Evolutionary conservation across 1,284 basidiomycete species (phyloP), one percentile per base, ranked within the genome.

Genomic region (Nidula niveotomentosa): DNA sequence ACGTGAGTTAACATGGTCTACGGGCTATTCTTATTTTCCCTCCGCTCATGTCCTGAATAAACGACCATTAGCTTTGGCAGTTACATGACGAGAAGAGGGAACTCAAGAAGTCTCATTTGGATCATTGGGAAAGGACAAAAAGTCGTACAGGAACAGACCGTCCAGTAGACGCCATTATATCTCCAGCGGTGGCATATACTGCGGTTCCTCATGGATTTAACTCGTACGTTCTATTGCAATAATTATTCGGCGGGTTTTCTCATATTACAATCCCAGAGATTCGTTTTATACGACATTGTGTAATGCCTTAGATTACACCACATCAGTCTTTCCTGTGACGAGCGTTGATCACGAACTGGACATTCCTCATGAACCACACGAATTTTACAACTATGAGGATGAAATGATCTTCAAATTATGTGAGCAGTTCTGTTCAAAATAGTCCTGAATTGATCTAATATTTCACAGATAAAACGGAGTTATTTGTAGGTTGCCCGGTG

Each of bases 251-350:
- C 23, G 23, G 2, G 23, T 23, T n/a, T 46, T n/a, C 13, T 46
- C 45, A n/a, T 17, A 46, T 10, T 46, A 46, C 3, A 12, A 46
- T 10, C 43, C 12, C 51, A 75, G 70, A 3, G 71, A 76, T 50
- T 70, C 72, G 4, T 75, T 74, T 53, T 88, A 86, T 65, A 88
- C 87, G 1, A 77, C 78, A 8, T 58, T 84, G 33, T 88, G 80
- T 72, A 91, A 90, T 62, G 74, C 80, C 2, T 71, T 88, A 48
- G 86, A 91, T 63, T 88, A 84, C 58, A 74, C 88, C 0, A 76
- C 77, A 3, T 77, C 78, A 8, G 75, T 80, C 1, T 83, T 91
- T 58, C 89, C 88, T 0, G 86, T 84, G 0, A 85, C 83, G 0
- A 73, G 70, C 49, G 85, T 83, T 17, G 79, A 85, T 62, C 71